Base-by-base conservation (phyloP, 2,329 filamentous ascomycete species). In the Aspergillus arachidicola region DNA sequence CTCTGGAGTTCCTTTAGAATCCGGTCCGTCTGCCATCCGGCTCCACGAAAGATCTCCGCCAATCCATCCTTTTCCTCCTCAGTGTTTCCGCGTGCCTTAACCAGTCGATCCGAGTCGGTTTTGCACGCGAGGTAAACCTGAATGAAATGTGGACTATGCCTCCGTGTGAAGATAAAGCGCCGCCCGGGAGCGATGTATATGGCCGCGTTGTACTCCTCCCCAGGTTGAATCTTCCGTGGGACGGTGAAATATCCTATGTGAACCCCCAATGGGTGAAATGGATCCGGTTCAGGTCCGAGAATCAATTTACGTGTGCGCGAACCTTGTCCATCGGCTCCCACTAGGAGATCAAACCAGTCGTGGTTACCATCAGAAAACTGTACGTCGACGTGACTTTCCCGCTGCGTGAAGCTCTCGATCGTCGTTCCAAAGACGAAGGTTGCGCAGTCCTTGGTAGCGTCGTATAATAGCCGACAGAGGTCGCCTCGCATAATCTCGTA, bases 401-500 rank as follows among this genome's bases (percentile, higher is more conserved):
- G 54, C 59, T 79, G 46, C 41, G 71, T 65, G n/a, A 79, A 70
- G 14, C 57, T 56, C 10, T 68, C 46, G 26, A 75, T 71, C 5
- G 71, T 75, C 0, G 63, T 70, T 11, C 75, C 78, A 51, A 81
- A 80, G 5, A 70, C 26, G 59, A 77, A 79, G 21, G 68, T 68
- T 1, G 67, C 69, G 87, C 85, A 46, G 2, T 71, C 64, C 43
- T 73, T 69, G 6, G 62, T 65, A 6, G 64, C 61, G 28, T 75
- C 70, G 51, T 83, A 78, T 0, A 87, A 61, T 1, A 87, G 66
- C 1, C 67, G 69, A 14, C 79, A 81, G 30, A 87, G 66, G 59
- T 86, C 83, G 0, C 83, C 84, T 11, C 85, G 75, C 79, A 87
- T 81, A 55, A 87, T 86, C 72, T 87, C 85, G 41, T 80, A 82